Conservation (phyloP, 108 stramenopile species). For the Discostella pseudostelligera region DNA sequence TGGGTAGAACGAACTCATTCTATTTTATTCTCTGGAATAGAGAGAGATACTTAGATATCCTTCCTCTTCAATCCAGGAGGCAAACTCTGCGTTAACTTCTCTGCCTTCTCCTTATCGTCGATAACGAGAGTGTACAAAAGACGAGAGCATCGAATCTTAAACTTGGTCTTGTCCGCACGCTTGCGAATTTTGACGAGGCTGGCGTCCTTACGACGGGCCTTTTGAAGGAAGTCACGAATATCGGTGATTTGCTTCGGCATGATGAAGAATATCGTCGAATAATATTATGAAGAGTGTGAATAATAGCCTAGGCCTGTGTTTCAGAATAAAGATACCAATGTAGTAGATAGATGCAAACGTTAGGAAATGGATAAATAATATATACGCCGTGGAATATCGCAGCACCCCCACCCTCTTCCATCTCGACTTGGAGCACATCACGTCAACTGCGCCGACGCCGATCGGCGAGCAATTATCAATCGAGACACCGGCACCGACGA, state of each 20-base stretch:
- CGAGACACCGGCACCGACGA: no score
- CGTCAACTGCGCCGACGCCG: no score
- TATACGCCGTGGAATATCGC: no score
- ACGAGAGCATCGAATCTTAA: slow-evolving; percentile 98
- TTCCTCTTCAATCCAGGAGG: slow-evolving; percentile 92
- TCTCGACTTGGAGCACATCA: no score
- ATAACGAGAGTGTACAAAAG: slow-evolving; percentile 96
- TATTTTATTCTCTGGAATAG: neutral
- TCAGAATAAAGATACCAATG: neutral
- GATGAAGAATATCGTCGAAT: slow-evolving; percentile 32
- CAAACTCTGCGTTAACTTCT: slow-evolving; percentile 96
- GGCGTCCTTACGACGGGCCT: slow-evolving; percentile 94
- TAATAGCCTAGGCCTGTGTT: neutral
- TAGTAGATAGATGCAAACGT: neutral
- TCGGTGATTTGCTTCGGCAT: slow-evolving; percentile 96
- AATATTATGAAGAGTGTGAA: neutral
- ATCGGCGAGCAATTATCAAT: no score
- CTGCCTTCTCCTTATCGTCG: slow-evolving; percentile 95
- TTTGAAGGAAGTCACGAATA: slow-evolving; percentile 94
- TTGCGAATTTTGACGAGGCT: slow-evolving; percentile 97
- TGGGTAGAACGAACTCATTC: neutral
- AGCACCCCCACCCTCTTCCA: no score
- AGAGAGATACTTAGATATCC: slow-evolving; percentile 69
- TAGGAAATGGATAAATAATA: neutral
- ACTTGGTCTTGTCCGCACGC: slow-evolving; percentile 88